phyloP scores from a whole-genome alignment of 768 basidiomycete genomes.

The Thelephora ganbajun region DNA sequence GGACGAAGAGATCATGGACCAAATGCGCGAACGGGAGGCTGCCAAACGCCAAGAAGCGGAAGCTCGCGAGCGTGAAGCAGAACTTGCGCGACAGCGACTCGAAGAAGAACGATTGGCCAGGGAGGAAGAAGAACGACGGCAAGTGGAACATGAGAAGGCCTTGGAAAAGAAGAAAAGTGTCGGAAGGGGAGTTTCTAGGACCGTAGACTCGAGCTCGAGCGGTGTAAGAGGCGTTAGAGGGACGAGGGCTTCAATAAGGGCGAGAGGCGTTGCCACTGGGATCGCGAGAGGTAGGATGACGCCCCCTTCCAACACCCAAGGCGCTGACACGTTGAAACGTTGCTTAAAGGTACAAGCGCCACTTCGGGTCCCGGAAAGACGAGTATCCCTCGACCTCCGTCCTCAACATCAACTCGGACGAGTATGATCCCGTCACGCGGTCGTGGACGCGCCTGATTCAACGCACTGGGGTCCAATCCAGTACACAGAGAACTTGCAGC shows the following conservation, averaged over 20 bases:
- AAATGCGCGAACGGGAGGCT: slow-evolving; percentile 23
- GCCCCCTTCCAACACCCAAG: not conserved
- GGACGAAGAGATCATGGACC: slow-evolving; percentile 47
- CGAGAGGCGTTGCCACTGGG: slow-evolving; percentile 21
- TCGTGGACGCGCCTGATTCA: no score
- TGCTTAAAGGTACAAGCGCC: not conserved
- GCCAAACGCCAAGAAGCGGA: slow-evolving; percentile 27
- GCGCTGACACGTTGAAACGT: not conserved
- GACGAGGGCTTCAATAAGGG: slow-evolving; percentile 51
- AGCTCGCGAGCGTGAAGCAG: slow-evolving; percentile 11
- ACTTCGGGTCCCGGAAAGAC: not conserved
- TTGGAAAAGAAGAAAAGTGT: slow-evolving; percentile 30
- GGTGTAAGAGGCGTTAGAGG: slow-evolving; percentile 61
- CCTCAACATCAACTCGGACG: not conserved
- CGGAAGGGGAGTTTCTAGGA: slow-evolving; percentile 26
- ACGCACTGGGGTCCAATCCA: no score
- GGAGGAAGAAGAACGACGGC: slow-evolving; percentile 29
- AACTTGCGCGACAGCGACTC: not conserved
- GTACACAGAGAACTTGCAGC: no score
- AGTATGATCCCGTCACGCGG: no score
- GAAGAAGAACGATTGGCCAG: not conserved
- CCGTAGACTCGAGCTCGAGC: slow-evolving; percentile 20
- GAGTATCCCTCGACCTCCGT: not conserved
- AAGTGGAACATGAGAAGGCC: slow-evolving; percentile 33
- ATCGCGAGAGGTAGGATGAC: not conserved